These are phyloP conservation scores for Diaporthe capsici DNA, from an alignment of 2,329 filamentous ascomycete genomes.

Conservation along the genomic window DNA sequence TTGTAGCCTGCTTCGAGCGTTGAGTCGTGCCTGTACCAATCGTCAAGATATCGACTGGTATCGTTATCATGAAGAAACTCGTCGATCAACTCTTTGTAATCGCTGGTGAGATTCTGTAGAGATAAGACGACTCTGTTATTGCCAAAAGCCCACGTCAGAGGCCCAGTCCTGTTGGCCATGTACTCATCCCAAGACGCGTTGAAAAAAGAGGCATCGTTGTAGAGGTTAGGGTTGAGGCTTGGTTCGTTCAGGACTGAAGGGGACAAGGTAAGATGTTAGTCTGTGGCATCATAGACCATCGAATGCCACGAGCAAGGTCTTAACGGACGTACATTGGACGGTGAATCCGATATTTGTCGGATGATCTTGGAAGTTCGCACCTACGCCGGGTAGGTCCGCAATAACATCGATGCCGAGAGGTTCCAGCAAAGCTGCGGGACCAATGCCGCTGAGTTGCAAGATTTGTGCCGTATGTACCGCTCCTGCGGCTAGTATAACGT, in stretches of 20 bases:
- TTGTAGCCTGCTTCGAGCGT: slow-evolving; percentile 42
- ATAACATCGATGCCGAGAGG: slow-evolving; percentile 56
- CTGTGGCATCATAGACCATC: no score
- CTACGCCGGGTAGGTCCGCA: slow-evolving; percentile 61
- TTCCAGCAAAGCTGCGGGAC: slow-evolving; percentile 57
- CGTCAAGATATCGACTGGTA: not conserved
- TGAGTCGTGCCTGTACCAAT: slow-evolving; percentile 36
- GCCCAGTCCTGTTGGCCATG: slow-evolving; percentile 45
- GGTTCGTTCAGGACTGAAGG: not conserved
- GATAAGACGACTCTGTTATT: slow-evolving; percentile 45
- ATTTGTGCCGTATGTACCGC: slow-evolving; percentile 56
- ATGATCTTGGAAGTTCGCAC: slow-evolving; percentile 65
- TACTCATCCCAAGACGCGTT: slow-evolving; percentile 42
- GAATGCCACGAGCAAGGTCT: not conserved
- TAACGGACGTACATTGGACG: slow-evolving; percentile 45
- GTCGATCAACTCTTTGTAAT: slow-evolving; percentile 38
- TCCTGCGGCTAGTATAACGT: slow-evolving; percentile 62
- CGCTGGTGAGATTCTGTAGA: slow-evolving; percentile 41
- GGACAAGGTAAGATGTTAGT: not conserved
- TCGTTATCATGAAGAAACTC: slow-evolving; percentile 1
- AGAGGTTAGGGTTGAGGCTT: slow-evolving; percentile 18
- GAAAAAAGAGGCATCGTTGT: slow-evolving; percentile 31
- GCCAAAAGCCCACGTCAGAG: slow-evolving; percentile 46
- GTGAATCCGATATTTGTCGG: slow-evolving; percentile 48
- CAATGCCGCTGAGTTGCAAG: slow-evolving; percentile 55